Conservation (phyloP, 2,329 filamentous ascomycete genomes). For the Orbilia javanica region DNA sequence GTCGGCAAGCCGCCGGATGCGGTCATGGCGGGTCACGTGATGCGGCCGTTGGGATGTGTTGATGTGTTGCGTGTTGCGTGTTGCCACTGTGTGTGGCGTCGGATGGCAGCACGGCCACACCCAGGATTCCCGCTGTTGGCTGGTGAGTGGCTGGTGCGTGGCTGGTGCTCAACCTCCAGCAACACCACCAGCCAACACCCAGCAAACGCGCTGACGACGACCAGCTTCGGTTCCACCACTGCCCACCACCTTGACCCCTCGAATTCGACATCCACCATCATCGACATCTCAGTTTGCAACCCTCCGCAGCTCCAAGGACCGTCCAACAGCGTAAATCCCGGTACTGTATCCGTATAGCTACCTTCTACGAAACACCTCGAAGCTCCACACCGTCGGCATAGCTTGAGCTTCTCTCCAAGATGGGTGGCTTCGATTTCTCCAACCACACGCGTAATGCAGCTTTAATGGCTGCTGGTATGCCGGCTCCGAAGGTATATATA, state of each 20-base stretch:
- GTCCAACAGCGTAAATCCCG: not conserved
- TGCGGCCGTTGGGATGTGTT: not conserved
- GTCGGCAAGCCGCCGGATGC: conserved; percentile 25
- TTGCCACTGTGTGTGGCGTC: conserved; percentile 15
- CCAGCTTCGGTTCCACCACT: conserved; percentile 37
- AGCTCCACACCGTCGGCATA: conserved; percentile 11
- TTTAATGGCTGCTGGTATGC: conserved; percentile 91
- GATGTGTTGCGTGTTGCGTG: conserved; percentile 22
- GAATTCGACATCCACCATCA: conserved; percentile 9
- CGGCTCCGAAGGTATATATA: conserved; percentile 78
- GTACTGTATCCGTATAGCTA: not conserved
- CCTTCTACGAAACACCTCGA: not conserved
- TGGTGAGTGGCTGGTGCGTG: too few relatives aligned
- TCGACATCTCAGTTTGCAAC: not conserved
- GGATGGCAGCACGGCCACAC: not conserved
- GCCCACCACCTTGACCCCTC: conserved; percentile 29
- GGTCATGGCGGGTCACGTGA: not conserved
- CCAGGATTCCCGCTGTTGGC: too few relatives aligned
- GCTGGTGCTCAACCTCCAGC: conserved; percentile 26
- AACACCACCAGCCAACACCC: conserved; percentile 35
- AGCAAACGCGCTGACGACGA: conserved; percentile 58
- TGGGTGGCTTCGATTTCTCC: conserved; percentile 99
- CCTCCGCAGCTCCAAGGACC: not conserved
- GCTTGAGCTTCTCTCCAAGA: conserved; percentile 67
- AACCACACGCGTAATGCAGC: conserved; percentile 99